Evolutionary conservation across 495 filamentous ascomycete species (phyloP), one percentile per base, ranked within the genome.

Genomic region (Chlorociboria aeruginascens): DNA sequence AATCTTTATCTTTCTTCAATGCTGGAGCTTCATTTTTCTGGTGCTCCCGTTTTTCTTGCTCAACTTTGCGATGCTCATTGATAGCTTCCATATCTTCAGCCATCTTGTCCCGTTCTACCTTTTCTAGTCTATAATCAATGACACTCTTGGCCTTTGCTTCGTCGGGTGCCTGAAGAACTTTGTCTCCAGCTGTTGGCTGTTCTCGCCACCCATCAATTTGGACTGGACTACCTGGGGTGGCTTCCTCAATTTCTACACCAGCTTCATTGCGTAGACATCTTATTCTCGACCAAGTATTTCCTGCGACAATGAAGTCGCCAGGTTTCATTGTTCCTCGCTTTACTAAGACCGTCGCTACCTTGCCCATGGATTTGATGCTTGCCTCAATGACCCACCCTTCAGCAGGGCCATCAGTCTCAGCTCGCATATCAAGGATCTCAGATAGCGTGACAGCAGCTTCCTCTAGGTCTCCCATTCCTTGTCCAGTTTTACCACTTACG

Each of bases 311-410:
- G 48, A 85, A 73, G 61, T 95, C 84, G 7, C 93, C 92, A 0
- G 71, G 68, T 1, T 80, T 74, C 9, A 99, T 69, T 0, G 90
- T 96, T 33, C 93, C 93, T 20, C 86, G 77, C 48, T 85, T 81
- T 39, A 99, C 80, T 2, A 99, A 78, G 3, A 93, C 77, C 1
- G 93, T 95, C 25, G 93, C 89, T 20, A 88, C 83, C 46, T 86
- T 83, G 7, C 93, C 92, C 45, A 83, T 79, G 25, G 76, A 78
- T 66, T 93, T 95, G 29, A 90, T 89, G 20, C 80, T 84, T n/a
- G 83, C 86, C 66, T 99, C 93, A 7, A 99, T 73, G 0, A 97
- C 74, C 88, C 89, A 95, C 9, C 93, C 93, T 66, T 99, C 93
- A 8, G 78, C 86, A 50, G 73, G 76, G 14, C 89, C 85, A 38